Evolutionary conservation across 2,329 filamentous ascomycete species (phyloP), one percentile per base, ranked within the genome.

Genomic region (Fusarium mundagurra): DNA sequence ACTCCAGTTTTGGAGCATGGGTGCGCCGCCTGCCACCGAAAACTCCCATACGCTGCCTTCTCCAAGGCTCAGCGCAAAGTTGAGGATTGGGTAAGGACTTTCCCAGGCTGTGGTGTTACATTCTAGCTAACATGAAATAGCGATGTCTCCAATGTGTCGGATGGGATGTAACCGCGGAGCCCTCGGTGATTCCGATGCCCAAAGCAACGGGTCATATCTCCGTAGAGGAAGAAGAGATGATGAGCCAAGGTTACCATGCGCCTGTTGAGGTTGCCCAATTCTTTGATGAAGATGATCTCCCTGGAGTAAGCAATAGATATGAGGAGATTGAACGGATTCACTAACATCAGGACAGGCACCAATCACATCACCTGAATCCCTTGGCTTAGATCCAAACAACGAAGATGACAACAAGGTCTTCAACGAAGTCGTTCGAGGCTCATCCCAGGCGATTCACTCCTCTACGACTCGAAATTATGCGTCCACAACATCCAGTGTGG

Each of bases 141-240:
- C 73, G 73, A 41, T 85, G 83, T 69, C 76, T 67, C 45, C 71
- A 75, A 61, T 85, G 83, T 60, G 77, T 74, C 16, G 82, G 80
- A 8, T 85, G 83, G 83, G 76, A 68, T 20, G 14, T 64, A 1
- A 80, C 82, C 2, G 82, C 84, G 44, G 83, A 85, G 39, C 80
- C 80, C 2, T 73, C 70, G 2, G 79, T 83, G 6, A 75, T 72
- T 1, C 81, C 82, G 0, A 61, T 67, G 0, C 78, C 79, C 1
- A 72, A 83, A 3, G 78, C 79, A 34, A 82, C 81, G 1, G 82
- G 81, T 0, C 81, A 83, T 36, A 66, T 81, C 17, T 82, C 81
- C 1, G 50, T 73, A 1, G 82, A 83, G 36, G 82, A 83, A 45
- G 36, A 68, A 20, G 47, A 55, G 6, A 36, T 41, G 62, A 73